Evolutionary conservation across 805 yeast genomes (phyloP), one percentile per base, ranked within the genome.

Genomic region (Starmerella khaoyaiensis): DNA sequence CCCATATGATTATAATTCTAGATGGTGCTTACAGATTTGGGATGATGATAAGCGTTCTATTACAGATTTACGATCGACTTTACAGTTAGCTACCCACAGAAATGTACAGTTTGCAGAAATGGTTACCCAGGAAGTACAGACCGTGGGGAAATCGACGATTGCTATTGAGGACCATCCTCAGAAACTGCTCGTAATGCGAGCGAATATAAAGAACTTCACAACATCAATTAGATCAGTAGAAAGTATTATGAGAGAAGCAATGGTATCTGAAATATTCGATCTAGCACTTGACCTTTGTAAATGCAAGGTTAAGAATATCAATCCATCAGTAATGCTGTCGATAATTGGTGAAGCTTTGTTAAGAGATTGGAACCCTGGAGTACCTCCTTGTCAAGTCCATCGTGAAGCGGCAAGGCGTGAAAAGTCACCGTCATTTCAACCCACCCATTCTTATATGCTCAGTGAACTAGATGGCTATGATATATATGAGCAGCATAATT

Each of bases 41-140:
- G 82, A 84, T 48, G 94, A 83, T 52, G 90, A 78, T 49, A 66
- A 71, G 24, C 74, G 79, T 40, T 87, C 84, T 39, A 74, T 69
- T 47, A 63, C 73, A 38, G 93, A 83, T 51, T 84, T 86, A 0
- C 70, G 74, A 3, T 75, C 72, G 36, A 56, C 80, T 25, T 71
- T 83, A 6, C 64, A 70, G 33, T 53, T 67, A 22, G 76, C 83
- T 0, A 79, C 90, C 6, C 67, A 68, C 16, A 75, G 79, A 48
- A 71, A 70, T 1, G 58, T 58, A 10, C 75, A 71, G 28, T 81
- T 76, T 57, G 83, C 84, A 2, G 61, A 63, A 20, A 80, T 79
- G 86, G 71, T 81, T 8, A 75, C 82, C 0, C 66, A 68, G 24
- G 68, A 68, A 37, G 71, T 79, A 9, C 76, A 80, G 46, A 42